phyloP scores from a whole-genome alignment of 257 asterid species.

The Nemophila menziesii region DNA sequence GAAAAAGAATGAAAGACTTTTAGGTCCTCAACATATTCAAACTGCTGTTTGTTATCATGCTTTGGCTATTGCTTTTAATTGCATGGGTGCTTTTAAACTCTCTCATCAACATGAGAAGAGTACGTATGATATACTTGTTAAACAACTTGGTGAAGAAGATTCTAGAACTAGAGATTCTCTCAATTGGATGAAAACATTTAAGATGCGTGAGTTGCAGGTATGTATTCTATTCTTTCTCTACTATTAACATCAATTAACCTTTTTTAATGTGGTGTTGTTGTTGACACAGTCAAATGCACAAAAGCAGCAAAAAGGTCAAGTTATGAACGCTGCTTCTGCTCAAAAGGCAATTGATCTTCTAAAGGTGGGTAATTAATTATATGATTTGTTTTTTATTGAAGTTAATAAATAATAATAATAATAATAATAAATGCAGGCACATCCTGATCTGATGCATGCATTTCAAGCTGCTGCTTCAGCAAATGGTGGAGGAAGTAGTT shows the following conservation, averaged over 20 bases:
- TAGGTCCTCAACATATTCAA: conserved; percentile 92
- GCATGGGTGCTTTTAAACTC: conserved; percentile 87
- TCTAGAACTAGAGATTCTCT: conserved; percentile 82
- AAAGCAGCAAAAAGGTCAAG: conserved; percentile 83
- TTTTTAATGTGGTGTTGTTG: not conserved
- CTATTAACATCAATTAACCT: not conserved
- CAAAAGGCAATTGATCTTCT: conserved; percentile 72
- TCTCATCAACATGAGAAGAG: conserved; percentile 95
- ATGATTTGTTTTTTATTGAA: not conserved
- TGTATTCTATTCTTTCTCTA: not conserved
- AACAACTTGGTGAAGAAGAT: conserved; percentile 95
- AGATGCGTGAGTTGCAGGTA: conserved; percentile 82
- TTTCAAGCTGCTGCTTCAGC: conserved; percentile 60
- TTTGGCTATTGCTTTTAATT: conserved; percentile 79
- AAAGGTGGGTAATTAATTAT: conserved; percentile 19
- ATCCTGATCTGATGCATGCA: conserved; percentile 75
- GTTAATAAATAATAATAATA: not conserved
- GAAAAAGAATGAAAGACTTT: conserved; percentile 69
- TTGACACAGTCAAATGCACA: conserved; percentile 57
- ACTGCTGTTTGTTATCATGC: conserved; percentile 99
- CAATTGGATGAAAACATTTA: conserved; percentile 88
- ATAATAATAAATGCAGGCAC: conserved; percentile 41
- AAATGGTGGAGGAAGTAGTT: conserved; percentile 24
- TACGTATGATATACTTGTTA: conserved; percentile 84
- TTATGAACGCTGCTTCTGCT: conserved; percentile 56